Evolutionary conservation across 2,329 filamentous ascomycete species (phyloP).

Genomic region (Aspergillus flavus): DNA sequence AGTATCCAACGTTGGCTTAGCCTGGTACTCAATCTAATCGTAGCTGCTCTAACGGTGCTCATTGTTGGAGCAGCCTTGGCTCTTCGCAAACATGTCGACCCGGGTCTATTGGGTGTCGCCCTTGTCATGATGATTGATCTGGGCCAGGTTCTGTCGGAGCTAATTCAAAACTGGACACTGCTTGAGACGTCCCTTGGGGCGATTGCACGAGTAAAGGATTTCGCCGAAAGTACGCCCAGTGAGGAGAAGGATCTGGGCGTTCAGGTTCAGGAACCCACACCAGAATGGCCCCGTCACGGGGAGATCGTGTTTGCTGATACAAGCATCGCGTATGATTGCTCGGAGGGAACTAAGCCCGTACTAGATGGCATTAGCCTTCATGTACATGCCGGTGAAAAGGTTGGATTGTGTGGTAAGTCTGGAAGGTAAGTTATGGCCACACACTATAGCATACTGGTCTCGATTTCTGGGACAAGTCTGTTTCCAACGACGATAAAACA

Average conservation of each 20-base stretch:
- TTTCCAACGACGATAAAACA: neutral
- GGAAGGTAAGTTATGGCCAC: conserved; percentile 22
- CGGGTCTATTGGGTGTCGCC: conserved; percentile 50
- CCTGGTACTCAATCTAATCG: conserved; percentile 48
- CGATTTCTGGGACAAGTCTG: neutral
- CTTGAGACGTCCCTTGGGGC: conserved; percentile 60
- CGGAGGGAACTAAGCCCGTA: conserved; percentile 13
- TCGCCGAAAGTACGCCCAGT: conserved; percentile 41
- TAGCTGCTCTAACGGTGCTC: conserved; percentile 44
- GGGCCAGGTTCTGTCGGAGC: conserved; percentile 45
- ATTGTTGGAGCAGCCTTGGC: conserved; percentile 48
- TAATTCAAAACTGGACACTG: conserved; percentile 55
- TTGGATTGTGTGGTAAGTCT: conserved; percentile 39
- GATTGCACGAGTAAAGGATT: conserved; percentile 56
- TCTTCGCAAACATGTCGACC: conserved; percentile 35
- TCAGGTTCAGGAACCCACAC: neutral
- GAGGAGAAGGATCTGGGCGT: conserved; percentile 13
- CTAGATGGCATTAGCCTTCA: conserved; percentile 29
- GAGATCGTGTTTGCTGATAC: conserved; percentile 19
- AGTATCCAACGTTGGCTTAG: conserved; percentile 49
- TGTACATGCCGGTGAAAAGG: conserved; percentile 32
- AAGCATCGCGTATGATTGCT: neutral
- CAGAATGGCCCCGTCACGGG: conserved; percentile 28
- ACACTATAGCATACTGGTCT: neutral
- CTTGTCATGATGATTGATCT: conserved; percentile 52